These are phyloP conservation scores for Populus euphratica DNA, from an alignment of 345 rosid genomes.

Conservation along the genomic window DNA sequence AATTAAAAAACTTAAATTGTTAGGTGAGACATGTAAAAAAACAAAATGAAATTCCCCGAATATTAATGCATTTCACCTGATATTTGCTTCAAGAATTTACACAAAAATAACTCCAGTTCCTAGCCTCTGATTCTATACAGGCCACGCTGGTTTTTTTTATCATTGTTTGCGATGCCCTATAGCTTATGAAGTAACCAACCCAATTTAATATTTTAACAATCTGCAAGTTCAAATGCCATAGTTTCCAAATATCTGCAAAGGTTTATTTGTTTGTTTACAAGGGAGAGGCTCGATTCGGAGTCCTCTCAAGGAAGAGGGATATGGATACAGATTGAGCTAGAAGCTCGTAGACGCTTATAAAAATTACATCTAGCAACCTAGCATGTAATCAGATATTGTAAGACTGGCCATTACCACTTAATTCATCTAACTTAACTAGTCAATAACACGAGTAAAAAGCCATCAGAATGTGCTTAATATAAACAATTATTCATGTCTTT, in stretches of 20 bases:
- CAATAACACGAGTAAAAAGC: neutral
- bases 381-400: neutral
- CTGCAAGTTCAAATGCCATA: neutral
- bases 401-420: neutral
- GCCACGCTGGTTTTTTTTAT: too few relatives aligned
- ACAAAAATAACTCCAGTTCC: neutral
- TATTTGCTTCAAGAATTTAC: neutral
- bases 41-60: neutral
- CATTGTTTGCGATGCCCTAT: too few relatives aligned
- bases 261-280: too few relatives aligned
- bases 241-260: neutral
- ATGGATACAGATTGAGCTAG: too few relatives aligned
- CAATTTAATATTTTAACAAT: too few relatives aligned
- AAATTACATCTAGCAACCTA: neutral
- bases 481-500: neutral
- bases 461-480: neutral
- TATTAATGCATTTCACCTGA: neutral
- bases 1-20: too few relatives aligned
- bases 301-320: too few relatives aligned
- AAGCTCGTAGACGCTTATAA: too few relatives aligned
- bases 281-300: too few relatives aligned
- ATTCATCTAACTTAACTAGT: neutral
- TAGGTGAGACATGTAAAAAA: too few relatives aligned
- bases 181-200: too few relatives aligned
- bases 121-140: neutral